A percentile compares a stretch with the other conserved stretches of the same genome.
These are phyloP conservation scores for Boletus tomentosulus DNA, from an alignment of 768 basidiomycete species.

Conservation along the genomic window DNA sequence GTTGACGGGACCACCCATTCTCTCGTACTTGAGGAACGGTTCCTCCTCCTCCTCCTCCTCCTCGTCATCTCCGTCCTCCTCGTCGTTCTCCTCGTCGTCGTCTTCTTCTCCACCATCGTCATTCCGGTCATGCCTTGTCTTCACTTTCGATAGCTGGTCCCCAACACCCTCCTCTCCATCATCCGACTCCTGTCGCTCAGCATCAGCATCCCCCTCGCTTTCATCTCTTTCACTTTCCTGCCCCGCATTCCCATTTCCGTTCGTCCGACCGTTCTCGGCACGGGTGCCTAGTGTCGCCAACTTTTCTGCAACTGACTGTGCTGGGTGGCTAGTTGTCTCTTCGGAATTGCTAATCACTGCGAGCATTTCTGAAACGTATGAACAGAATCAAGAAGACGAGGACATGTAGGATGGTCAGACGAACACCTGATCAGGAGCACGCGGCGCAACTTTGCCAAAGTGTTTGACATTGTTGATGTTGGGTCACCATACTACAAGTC, in stretches of 20 bases:
- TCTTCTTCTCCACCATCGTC: slow-evolving; percentile 10
- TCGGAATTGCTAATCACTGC: neutral
- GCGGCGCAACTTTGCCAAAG: neutral
- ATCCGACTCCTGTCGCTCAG: slow-evolving; percentile 4
- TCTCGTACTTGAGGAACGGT: slow-evolving; percentile 87
- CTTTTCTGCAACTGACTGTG: slow-evolving; percentile 1
- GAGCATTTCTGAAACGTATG: slow-evolving; percentile 9
- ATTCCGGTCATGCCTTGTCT: neutral
- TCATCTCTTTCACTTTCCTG: neutral
- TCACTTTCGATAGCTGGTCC: slow-evolving; percentile 1
- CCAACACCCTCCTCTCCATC: neutral
- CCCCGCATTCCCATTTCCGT: slow-evolving; percentile 15
- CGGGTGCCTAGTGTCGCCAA: neutral
- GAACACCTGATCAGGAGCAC: neutral
- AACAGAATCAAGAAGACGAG: neutral
- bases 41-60: slow-evolving; percentile 85
- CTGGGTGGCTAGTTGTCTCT: neutral
- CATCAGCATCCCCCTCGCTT: slow-evolving; percentile 6
- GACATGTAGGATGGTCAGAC: slow-evolving; percentile 10
- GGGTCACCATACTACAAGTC: too few relatives aligned
- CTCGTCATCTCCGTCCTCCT: slow-evolving; percentile 26
- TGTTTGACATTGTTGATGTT: slow-evolving; percentile 17
- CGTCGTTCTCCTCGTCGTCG: slow-evolving; percentile 21
- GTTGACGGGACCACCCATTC: slow-evolving; percentile 64
- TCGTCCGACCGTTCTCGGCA: slow-evolving; percentile 8